These are phyloP conservation scores for Agroathelia rolfsii DNA, from an alignment of 1,284 basidiomycete species.

Conservation along the genomic window DNA sequence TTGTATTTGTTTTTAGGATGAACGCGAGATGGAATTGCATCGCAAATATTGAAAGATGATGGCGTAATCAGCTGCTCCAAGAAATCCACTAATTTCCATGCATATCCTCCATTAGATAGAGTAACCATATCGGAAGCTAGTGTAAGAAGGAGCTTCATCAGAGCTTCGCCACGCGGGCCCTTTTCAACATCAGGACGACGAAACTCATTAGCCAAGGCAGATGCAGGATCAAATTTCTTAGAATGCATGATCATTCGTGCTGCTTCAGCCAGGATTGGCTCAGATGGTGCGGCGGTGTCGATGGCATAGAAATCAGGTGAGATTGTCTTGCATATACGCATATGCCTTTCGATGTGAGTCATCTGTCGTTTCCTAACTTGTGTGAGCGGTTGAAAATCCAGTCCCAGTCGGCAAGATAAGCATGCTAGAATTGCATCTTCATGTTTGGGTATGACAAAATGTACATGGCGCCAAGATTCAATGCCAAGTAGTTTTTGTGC, in stretches of 20 bases:
- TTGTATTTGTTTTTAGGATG: no score
- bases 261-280: constrained; percentile 20
- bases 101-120: no score
- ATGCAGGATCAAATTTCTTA: constrained; percentile 7
- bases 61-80: background rate
- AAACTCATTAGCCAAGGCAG: constrained; percentile 7
- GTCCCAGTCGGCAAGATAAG: constrained; percentile 17
- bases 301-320: constrained; percentile 13
- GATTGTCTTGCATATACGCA: constrained; percentile 20
- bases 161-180: constrained; percentile 12
- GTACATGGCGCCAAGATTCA: no score
- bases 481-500: constrained; percentile 13
- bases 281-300: constrained; percentile 16
- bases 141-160: constrained; percentile 10
- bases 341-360: constrained; percentile 20
- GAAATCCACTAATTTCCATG: background rate
- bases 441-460: no score
- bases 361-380: constrained; percentile 10
- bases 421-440: constrained; percentile 13
- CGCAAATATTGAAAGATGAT: constrained; percentile 1
- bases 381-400: constrained; percentile 18
- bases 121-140: constrained; percentile 13
- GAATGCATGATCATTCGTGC: constrained; percentile 9
- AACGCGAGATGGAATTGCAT: background rate
- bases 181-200: constrained; percentile 9